phyloP scores from a whole-genome alignment of 768 basidiomycete species.

The Tephrocybe sp. region DNA sequence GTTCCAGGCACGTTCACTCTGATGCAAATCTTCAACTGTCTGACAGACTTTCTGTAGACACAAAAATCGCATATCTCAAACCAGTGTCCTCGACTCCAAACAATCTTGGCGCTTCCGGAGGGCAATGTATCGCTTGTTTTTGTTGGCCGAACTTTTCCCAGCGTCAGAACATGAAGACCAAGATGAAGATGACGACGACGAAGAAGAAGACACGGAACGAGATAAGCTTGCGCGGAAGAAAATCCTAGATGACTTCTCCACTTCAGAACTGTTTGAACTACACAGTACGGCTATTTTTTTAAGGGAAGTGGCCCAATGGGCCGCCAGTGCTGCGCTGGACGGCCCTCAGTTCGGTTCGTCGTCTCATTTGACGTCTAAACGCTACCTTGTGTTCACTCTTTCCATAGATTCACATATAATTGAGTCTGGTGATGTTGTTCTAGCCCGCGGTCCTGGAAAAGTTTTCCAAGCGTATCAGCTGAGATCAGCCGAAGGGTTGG shows the following conservation, averaged over 20 bases:
- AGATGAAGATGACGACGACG: neutral
- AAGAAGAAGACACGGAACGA: slow-evolving; percentile 3
- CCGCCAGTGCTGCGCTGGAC: neutral
- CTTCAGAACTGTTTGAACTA: slow-evolving; percentile 14
- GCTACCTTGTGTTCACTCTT: neutral
- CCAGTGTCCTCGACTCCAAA: slow-evolving; percentile 25
- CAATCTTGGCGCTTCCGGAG: slow-evolving; percentile 30
- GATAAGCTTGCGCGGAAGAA: slow-evolving; percentile 11
- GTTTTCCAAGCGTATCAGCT: slow-evolving; percentile 14
- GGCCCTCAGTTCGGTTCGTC: slow-evolving; percentile 5
- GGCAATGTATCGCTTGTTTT: slow-evolving; percentile 19
- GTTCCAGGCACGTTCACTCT: slow-evolving; percentile 30
- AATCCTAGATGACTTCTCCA: slow-evolving; percentile 9
- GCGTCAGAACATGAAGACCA: neutral
- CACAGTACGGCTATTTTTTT: slow-evolving; percentile 17
- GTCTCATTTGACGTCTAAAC: neutral
- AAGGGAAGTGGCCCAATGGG: slow-evolving; percentile 12
- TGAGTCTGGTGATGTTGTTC: neutral
- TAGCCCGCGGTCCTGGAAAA: slow-evolving; percentile 10
- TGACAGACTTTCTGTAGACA: slow-evolving; percentile 24
- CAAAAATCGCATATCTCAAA: slow-evolving; percentile 33
- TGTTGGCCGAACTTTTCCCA: slow-evolving; percentile 14
- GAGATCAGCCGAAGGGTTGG: neutral
- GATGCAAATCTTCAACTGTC: neutral
- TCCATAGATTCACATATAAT: neutral